phyloP scores from a whole-genome alignment of 441 rosid genomes.

The Erodium chrysanthum region DNA sequence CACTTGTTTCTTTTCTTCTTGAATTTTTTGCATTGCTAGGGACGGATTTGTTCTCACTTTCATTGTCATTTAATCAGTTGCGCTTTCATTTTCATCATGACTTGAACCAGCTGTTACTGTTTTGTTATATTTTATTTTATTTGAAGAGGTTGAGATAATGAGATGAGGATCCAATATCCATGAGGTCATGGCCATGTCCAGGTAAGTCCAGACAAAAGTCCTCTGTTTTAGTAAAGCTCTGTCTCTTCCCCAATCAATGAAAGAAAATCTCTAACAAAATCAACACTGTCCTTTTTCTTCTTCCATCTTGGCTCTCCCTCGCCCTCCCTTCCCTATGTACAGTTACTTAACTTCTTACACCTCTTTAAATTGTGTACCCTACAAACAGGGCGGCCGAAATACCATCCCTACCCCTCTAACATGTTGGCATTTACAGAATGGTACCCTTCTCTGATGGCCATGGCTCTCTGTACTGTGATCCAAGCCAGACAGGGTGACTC shows the following conservation, averaged over 20 bases:
- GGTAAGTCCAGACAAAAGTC: conserved; percentile 22
- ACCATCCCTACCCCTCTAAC: background rate
- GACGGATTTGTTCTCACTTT: background rate
- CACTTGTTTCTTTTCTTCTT: conserved; percentile 14
- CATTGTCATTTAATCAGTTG: too few relatives aligned
- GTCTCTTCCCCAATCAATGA: conserved; percentile 24
- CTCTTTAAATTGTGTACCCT: conserved; percentile 3
- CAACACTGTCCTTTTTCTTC: conserved; percentile 16
- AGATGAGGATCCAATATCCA: conserved; percentile 4
- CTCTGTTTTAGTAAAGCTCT: conserved; percentile 25
- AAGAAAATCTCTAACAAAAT: conserved; percentile 31
- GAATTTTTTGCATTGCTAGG: background rate
- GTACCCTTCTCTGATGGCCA: conserved; percentile 1
- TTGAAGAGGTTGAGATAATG: background rate
- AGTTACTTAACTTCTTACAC: conserved; percentile 20
- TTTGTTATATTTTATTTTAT: background rate
- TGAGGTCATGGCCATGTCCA: background rate
- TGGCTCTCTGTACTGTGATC: background rate
- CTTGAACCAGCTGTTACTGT: background rate
- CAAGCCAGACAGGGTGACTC: conserved; percentile 4
- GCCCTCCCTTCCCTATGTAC: conserved; percentile 13
- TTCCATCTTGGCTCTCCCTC: background rate
- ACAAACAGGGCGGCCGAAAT: background rate
- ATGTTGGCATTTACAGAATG: background rate
- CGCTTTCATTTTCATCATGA: background rate